phyloP scores from a whole-genome alignment of 768 basidiomycete genomes.

The Lactarius quietus region DNA sequence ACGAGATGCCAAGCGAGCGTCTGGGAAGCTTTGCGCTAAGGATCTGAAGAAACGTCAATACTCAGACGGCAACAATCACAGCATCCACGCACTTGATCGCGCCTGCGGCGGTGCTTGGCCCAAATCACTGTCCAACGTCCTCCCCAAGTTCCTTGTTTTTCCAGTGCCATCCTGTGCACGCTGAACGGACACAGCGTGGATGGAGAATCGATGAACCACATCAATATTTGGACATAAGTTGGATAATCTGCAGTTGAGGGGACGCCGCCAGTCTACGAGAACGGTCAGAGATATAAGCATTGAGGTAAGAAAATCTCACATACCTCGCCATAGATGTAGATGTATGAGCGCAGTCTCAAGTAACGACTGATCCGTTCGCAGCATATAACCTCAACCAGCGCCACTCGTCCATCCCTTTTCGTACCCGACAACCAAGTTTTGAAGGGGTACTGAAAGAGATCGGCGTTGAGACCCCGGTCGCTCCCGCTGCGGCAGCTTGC shows the following conservation, averaged over 20 bases:
- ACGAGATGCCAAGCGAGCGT: too few species aligned
- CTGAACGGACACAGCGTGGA: conserved; percentile 83
- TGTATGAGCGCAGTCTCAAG: conserved; percentile 76
- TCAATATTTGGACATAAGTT: conserved; percentile 84
- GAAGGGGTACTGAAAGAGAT: conserved; percentile 40
- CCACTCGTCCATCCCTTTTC: conserved; percentile 84
- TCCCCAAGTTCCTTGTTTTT: conserved; percentile 94
- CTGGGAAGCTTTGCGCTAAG: conserved; percentile 74
- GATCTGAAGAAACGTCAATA: conserved; percentile 50
- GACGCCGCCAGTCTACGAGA: conserved; percentile 78
- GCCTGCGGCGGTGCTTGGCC: conserved; percentile 94
- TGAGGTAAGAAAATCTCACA: conserved; percentile 27
- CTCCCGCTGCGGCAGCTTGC: conserved; percentile 19
- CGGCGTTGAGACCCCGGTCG: background rate
- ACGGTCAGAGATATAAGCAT: conserved; percentile 10
- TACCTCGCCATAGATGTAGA: conserved; percentile 72
- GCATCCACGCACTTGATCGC: conserved; percentile 68
- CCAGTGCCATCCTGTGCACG: conserved; percentile 91
- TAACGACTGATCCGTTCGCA: conserved; percentile 77
- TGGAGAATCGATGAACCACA: conserved; percentile 95
- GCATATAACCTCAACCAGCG: conserved; percentile 89
- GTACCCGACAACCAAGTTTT: conserved; percentile 58
- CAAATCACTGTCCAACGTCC: too few species aligned
- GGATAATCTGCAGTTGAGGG: conserved; percentile 71
- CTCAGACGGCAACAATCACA: conserved; percentile 2